Conservation (phyloP, 164 flowering plant species). For the Annona cherimola region DNA sequence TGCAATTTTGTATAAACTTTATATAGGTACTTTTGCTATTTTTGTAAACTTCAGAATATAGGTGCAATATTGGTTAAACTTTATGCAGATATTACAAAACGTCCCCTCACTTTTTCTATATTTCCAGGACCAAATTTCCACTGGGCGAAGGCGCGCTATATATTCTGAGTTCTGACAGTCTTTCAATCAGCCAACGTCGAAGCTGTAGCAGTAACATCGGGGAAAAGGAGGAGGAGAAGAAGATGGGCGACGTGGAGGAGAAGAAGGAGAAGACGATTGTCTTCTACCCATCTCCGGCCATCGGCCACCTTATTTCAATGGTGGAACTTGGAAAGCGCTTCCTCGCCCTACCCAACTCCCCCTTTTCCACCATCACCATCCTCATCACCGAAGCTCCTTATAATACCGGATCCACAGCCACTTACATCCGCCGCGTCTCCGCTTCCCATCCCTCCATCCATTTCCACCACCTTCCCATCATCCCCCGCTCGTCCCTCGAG, state of each 20-base stretch:
- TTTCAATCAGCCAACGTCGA: no score
- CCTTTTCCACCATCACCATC: slow-evolving; percentile 13
- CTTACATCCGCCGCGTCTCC: slow-evolving; percentile 25
- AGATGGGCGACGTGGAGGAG: no score
- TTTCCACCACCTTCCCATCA: slow-evolving; percentile 31
- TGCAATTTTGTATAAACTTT: no score
- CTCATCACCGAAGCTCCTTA: slow-evolving; percentile 20
- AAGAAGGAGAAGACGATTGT: background rate
- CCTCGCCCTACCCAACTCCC: slow-evolving; percentile 3
- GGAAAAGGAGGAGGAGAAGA: background rate
- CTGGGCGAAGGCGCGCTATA: no score
- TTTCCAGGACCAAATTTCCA: no score
- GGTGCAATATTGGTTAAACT: no score
- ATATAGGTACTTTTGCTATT: no score
- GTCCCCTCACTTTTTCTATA: no score
- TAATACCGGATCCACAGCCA: slow-evolving; percentile 13
- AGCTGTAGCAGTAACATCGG: background rate
- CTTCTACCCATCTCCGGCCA: slow-evolving; percentile 24
- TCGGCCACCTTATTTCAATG: slow-evolving; percentile 35
- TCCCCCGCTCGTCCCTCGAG: slow-evolving; percentile 21
- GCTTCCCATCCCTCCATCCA: slow-evolving; percentile 16
- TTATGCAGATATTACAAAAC: no score
- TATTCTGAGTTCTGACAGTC: no score
- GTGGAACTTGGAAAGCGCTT: slow-evolving; percentile 32
- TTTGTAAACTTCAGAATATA: no score